Percentiles rank a stretch among this genome's conserved stretches.
Evolutionary conservation across 164 flowering plant genomes (phyloP).

Genomic region (Vitis cinerea): DNA sequence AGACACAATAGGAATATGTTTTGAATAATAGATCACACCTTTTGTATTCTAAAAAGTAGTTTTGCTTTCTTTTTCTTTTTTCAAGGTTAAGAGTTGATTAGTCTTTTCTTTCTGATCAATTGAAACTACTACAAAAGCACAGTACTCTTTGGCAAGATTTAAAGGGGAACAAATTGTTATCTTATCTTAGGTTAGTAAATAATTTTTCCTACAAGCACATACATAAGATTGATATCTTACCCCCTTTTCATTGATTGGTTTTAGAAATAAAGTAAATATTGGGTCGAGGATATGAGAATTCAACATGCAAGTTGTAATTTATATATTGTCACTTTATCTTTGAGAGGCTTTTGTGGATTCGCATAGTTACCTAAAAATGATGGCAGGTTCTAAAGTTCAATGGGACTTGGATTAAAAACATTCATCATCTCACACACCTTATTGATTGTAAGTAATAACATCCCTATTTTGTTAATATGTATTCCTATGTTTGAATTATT

Average conservation of each 20-base stretch:
- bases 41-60: not conserved
- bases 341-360: not conserved
- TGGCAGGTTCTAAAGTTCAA: constrained; percentile 86
- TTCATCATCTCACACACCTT: constrained; percentile 86
- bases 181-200: constrained; percentile 71
- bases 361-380: not conserved
- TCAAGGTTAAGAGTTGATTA: not conserved
- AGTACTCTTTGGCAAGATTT: constrained; percentile 81
- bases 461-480: not conserved
- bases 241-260: constrained; percentile 42
- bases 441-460: constrained; percentile 65
- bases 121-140: constrained; percentile 85
- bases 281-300: constrained; percentile 92
- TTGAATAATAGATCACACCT: not conserved
- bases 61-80: not conserved
- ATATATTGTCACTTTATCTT: not conserved
- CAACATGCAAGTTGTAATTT: constrained; percentile 62
- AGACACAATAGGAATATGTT: constrained; percentile 82
- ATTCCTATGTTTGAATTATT: not conserved
- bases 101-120: constrained; percentile 35
- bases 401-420: constrained; percentile 73
- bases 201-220: not conserved
- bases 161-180: constrained; percentile 92
- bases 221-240: not conserved
- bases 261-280: constrained; percentile 88